Percentiles rank a stretch among this genome's conserved stretches.
Evolutionary conservation across 2,329 filamentous ascomycete genomes (phyloP).

Genomic region (Fusarium phyllophilum): DNA sequence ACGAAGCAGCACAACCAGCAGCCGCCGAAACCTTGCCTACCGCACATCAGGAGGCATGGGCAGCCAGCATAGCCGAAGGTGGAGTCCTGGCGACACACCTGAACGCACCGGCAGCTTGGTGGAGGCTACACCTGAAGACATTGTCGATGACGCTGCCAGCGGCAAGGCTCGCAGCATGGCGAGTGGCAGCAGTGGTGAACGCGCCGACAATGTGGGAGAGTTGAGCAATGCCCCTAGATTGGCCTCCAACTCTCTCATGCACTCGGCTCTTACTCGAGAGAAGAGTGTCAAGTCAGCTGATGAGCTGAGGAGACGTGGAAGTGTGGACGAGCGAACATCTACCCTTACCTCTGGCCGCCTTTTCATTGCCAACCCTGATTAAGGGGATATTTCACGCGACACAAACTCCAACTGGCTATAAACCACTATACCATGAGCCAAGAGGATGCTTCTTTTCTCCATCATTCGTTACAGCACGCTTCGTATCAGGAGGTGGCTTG

Average conservation of each 20-base stretch:
- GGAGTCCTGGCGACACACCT: constrained; percentile 66
- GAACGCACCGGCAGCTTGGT: constrained; percentile 64
- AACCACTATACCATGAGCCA: constrained; percentile 27
- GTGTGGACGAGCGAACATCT: constrained; percentile 83
- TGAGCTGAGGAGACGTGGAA: constrained; percentile 79
- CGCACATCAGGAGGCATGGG: constrained; percentile 61
- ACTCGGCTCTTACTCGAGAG: constrained; percentile 68
- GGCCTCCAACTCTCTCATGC: constrained; percentile 67
- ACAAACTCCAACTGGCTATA: constrained; percentile 7
- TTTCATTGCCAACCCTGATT: constrained; percentile 88
- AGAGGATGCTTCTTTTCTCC: constrained; percentile 23
- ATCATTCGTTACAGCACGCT: constrained; percentile 37
- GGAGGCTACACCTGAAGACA: constrained; percentile 52
- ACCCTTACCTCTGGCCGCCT: constrained; percentile 79
- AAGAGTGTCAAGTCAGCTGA: constrained; percentile 75
- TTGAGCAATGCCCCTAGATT: constrained; percentile 60
- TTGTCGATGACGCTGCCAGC: constrained; percentile 56
- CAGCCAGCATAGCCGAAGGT: constrained; percentile 55
- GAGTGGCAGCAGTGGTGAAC: constrained; percentile 68
- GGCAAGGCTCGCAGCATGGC: constrained; percentile 61
- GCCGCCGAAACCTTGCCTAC: constrained; percentile 60
- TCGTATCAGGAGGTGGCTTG: constrained; percentile 30
- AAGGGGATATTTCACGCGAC: constrained; percentile 24
- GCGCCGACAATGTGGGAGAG: constrained; percentile 69
- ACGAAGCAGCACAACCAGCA: constrained; percentile 72